Base-by-base conservation (phyloP, 225 moss, liverwort and hornwort genomes). In the Sphagnum contortum region DNA sequence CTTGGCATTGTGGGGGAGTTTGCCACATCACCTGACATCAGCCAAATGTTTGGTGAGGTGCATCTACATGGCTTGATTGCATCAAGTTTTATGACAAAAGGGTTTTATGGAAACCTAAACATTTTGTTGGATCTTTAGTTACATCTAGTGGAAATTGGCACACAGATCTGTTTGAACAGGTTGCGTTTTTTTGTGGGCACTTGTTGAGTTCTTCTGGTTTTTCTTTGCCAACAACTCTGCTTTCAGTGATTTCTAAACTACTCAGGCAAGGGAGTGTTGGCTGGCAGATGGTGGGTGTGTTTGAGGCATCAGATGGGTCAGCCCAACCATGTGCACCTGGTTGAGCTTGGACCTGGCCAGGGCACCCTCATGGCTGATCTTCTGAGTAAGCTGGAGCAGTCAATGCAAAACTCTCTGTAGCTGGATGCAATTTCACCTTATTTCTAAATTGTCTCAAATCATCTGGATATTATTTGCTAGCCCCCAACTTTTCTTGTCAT, bases 11-110 rank as follows among this genome's bases (percentile, higher is more conserved):
- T 65, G 47, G 95, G 92, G 52, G 87, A 96, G 62, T 96, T 96
- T 68, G 95, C 92, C 52, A 96, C 95, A 5, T 96, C 92, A 4
- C 95, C 92, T 45, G 95, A 96, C 58, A 87, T 90, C 70, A 96
- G 95, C 69, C 92, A 96, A 57, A 79, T 96, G 85, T 96, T 92
- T 55, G 95, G 95, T 67, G 95, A 96, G 87, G 91, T 92, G 73
- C 29, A 29, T 29, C 29, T 29, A 48, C 10, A n/a, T 49, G 47
- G 11, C 63, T 4, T 50, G 9, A 5, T 52, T 6, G 52, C 9
- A 9, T 52, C 52, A 6, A 52, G 6, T 52, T 52, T 9, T 52
- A 6, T 52, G 52, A 5, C 7, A 5, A 52, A 52, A 29, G 29
- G 29, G 6, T 9, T 52, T 9, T 9, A 52, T 52, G 6, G 52